phyloP scores from a whole-genome alignment of 78 protist species.

The Speleostelium caveatum region DNA sequence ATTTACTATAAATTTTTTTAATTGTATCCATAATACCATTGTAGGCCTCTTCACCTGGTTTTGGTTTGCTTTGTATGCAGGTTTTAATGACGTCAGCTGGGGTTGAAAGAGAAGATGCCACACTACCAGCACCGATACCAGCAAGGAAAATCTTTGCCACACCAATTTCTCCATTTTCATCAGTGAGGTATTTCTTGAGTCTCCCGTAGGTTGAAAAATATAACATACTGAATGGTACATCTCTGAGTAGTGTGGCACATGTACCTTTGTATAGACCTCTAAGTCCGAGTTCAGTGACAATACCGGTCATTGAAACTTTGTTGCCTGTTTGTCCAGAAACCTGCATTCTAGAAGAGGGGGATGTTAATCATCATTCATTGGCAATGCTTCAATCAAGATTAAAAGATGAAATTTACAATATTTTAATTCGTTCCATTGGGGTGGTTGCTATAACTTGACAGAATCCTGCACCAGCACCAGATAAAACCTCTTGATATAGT shows the following conservation, averaged over 20 bases:
- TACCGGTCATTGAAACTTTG: constrained; percentile 36
- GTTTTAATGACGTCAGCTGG: constrained; percentile 90
- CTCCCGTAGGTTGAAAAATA: constrained; percentile 88
- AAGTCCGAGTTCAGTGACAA: constrained; percentile 78
- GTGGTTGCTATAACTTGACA: constrained; percentile 89
- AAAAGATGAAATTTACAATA: too few relatives aligned
- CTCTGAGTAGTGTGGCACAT: constrained; percentile 84
- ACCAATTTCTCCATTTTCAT: constrained; percentile 41
- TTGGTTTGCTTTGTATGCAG: constrained; percentile 85
- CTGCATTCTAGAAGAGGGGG: constrained; percentile 14
- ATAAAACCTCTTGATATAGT: constrained; percentile 71
- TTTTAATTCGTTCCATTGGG: constrained; percentile 80
- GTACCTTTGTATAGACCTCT: constrained; percentile 88
- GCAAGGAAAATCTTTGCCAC: constrained; percentile 32
- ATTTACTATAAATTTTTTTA: constrained; percentile 25
- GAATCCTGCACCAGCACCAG: constrained; percentile 87
- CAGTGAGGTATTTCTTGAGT: constrained; percentile 55
- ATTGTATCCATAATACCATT: constrained; percentile 84
- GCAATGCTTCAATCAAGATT: background rate
- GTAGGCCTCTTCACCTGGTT: constrained; percentile 75
- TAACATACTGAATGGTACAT: constrained; percentile 88
- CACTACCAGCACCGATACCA: constrained; percentile 84
- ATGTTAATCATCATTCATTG: background rate
- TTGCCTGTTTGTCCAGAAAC: constrained; percentile 40
- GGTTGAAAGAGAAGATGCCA: constrained; percentile 70